phyloP scores from a whole-genome alignment of 371 early-diverging fungal species.

The Rhizopus arrhizus region DNA sequence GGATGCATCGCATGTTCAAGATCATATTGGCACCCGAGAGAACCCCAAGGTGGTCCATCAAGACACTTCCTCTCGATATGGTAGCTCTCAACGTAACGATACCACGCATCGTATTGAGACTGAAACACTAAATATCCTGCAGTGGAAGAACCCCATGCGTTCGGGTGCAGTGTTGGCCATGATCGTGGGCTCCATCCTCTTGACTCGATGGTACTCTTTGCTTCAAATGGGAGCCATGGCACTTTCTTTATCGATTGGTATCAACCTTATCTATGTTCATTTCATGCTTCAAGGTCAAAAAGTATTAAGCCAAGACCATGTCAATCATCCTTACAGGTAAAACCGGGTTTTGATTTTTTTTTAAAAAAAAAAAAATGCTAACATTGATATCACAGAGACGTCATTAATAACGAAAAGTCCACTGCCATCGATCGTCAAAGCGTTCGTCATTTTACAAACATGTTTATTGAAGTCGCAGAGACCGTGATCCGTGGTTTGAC shows the following conservation, averaged over 20 bases:
- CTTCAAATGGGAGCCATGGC: constrained; percentile 37
- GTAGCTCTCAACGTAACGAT: constrained; percentile 29
- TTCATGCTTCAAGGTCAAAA: constrained; percentile 38
- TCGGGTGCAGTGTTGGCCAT: constrained; percentile 33
- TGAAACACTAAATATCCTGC: constrained; percentile 29
- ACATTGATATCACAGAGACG: constrained; percentile 16
- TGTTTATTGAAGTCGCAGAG: constrained; percentile 39
- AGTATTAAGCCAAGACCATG: constrained; percentile 29
- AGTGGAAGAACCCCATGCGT: constrained; percentile 48
- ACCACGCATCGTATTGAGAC: constrained; percentile 43
- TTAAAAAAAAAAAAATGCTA: background rate
- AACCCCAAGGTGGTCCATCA: no score
- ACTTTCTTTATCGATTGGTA: constrained; percentile 39
- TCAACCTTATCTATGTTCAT: constrained; percentile 49
- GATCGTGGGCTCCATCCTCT: constrained; percentile 30
- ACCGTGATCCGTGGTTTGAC: constrained; percentile 39
- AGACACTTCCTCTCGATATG: background rate
- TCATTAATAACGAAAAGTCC: constrained; percentile 29
- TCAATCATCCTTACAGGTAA: constrained; percentile 43
- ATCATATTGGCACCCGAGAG: no score
- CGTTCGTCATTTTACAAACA: constrained; percentile 35
- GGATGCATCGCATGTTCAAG: no score
- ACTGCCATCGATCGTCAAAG: constrained; percentile 30
- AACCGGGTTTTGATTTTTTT: background rate
- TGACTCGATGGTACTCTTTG: constrained; percentile 45